Evolutionary conservation across 2,329 filamentous ascomycete genomes (phyloP), one percentile per base, ranked within the genome.

Genomic region (Trichoderma harzianum): DNA sequence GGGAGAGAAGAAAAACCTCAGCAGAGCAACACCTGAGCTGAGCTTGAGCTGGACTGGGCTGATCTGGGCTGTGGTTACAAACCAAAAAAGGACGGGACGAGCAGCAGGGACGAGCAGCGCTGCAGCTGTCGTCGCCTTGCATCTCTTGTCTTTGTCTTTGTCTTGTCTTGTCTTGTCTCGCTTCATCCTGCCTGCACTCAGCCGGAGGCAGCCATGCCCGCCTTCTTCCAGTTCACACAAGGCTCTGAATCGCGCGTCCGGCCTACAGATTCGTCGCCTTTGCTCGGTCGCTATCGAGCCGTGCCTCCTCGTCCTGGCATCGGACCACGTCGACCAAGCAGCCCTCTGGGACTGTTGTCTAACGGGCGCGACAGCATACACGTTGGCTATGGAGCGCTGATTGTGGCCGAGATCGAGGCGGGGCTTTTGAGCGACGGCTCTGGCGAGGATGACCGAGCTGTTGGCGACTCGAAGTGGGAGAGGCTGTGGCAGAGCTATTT

Each of bases 171-270:
- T 60, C 30, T 34, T n/a, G 30, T 60, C 60, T 70, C 51, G 26
- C 26, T 24, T 57, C 16, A 18, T 39, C 21, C 11, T 12, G 34
- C 30, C 16, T 3, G 16, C 30, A n/a, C 28, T 28, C 30, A 21
- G 28, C 72, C 67, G 43, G 57, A 21, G 30, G 34, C 30, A 51
- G 51, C 51, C 73, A 91, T 91, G 89, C 88, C 89, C 78, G 84
- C 86, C 77, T 90, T 91, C 84, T 91, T 92, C 82, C 85, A 87
- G 79, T 92, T 92, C 81, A 89, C 89, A 74, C 89, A 89, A 77
- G 90, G 89, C 79, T 86, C 83, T 77, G 90, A 91, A 81, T 86
- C 88, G 74, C 85, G 84, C 76, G 82, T 84, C 73, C 84, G 84
- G 65, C 84, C 84, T 72, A 83, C 83, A 75, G 86, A 90, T 76